These are phyloP conservation scores for Fusarium pseudonygamai DNA, from an alignment of 2,329 filamentous ascomycete genomes.

Conservation along the genomic window DNA sequence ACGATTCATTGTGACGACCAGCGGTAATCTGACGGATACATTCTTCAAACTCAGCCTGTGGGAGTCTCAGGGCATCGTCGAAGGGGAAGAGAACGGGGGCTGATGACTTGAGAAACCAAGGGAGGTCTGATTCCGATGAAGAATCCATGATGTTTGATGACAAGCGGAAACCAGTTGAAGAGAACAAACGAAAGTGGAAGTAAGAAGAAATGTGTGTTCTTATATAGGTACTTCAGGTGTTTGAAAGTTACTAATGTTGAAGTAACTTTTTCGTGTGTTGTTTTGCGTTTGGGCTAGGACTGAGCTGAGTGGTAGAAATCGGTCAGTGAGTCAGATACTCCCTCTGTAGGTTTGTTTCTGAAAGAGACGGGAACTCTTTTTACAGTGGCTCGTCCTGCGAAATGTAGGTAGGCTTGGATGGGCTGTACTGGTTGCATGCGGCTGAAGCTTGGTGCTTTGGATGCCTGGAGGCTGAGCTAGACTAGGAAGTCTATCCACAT, in stretches of 20 bases:
- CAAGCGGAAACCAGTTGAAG: neutral
- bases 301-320: neutral
- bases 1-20: slow-evolving; percentile 14
- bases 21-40: slow-evolving; percentile 45
- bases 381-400: neutral
- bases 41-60: slow-evolving; percentile 47
- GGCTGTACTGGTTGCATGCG: slow-evolving; percentile 13
- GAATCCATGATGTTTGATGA: slow-evolving; percentile 32
- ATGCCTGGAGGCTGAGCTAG: slow-evolving; percentile 25
- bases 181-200: neutral
- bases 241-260: neutral
- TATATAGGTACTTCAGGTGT: slow-evolving; percentile 9
- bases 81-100: slow-evolving; percentile 52
- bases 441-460: slow-evolving; percentile 26
- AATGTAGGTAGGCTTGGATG: neutral
- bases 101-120: slow-evolving; percentile 53
- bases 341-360: neutral
- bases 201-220: neutral
- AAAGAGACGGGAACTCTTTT: neutral
- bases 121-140: slow-evolving; percentile 29
- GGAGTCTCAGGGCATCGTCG: slow-evolving; percentile 47
- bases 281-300: neutral
- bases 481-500: slow-evolving; percentile 1
- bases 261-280: neutral
- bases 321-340: slow-evolving; percentile 30